Conservation (phyloP, 2,329 filamentous ascomycete genomes). For the Emericellopsis cladophorae region DNA sequence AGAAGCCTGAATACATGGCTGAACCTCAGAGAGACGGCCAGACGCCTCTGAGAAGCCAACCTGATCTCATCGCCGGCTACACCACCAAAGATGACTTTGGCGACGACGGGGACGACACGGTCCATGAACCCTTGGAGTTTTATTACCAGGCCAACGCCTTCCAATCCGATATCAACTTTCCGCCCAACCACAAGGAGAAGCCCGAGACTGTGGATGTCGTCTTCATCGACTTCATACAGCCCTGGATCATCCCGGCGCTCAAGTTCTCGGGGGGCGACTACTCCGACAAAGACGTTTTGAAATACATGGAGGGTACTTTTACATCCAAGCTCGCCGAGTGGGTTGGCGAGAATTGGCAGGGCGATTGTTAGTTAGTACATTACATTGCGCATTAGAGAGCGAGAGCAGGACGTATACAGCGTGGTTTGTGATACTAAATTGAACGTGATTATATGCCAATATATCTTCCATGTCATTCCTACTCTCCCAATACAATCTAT, state of each 20-base stretch:
- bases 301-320: slow-evolving; percentile 40
- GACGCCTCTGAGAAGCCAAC: slow-evolving; percentile 18
- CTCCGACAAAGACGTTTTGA: slow-evolving; percentile 29
- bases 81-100: slow-evolving; percentile 81
- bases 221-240: slow-evolving; percentile 83
- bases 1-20: slow-evolving; percentile 6
- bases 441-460: too few relatives aligned
- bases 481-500: too few relatives aligned
- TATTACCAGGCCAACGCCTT: slow-evolving; percentile 77
- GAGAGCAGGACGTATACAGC: too few relatives aligned
- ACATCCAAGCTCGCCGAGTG: slow-evolving; percentile 43
- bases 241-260: slow-evolving; percentile 66
- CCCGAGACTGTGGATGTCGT: slow-evolving; percentile 74
- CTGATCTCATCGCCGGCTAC: slow-evolving; percentile 55
- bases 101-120: slow-evolving; percentile 76
- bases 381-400: too few relatives aligned
- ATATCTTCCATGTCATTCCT: too few relatives aligned
- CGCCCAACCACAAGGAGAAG: slow-evolving; percentile 25
- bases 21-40: slow-evolving; percentile 13
- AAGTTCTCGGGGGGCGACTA: slow-evolving; percentile 44
- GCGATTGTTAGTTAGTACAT: slow-evolving; percentile 22
- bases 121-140: slow-evolving; percentile 63
- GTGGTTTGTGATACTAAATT: too few relatives aligned
- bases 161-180: slow-evolving; percentile 54
- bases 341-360: slow-evolving; percentile 47